phyloP scores from a whole-genome alignment of 2,329 filamentous ascomycete species.

The Iodosphaeria phyllophila region DNA sequence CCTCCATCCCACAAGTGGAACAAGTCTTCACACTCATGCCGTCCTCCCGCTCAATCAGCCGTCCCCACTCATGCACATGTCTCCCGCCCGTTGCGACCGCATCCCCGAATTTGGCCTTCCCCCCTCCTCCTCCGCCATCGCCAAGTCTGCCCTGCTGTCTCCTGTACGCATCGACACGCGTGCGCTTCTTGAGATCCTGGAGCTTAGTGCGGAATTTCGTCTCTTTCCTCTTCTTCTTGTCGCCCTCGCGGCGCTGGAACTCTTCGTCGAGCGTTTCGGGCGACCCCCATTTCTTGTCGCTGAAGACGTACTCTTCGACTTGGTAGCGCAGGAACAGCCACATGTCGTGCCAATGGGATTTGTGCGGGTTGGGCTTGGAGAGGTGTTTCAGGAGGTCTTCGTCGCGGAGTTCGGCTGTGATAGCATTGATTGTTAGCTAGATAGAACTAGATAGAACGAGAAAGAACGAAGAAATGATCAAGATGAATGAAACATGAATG shows the following conservation, averaged over 20 bases:
- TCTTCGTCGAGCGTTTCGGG: constrained; percentile 73
- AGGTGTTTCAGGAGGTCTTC: constrained; percentile 72
- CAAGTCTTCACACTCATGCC: constrained; percentile 72
- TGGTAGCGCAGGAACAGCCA: constrained; percentile 90
- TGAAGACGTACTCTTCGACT: constrained; percentile 84
- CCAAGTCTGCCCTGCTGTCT: constrained; percentile 40
- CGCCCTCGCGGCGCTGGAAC: constrained; percentile 58
- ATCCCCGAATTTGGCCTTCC: constrained; percentile 54
- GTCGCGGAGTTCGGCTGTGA: constrained; percentile 70
- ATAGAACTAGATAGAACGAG: too few species aligned
- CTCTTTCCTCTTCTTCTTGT: constrained; percentile 75
- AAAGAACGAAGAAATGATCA: too few species aligned
- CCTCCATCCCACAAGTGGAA: constrained; percentile 57
- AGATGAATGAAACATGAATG: too few species aligned
- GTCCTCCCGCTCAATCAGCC: constrained; percentile 46
- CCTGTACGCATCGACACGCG: constrained; percentile 75
- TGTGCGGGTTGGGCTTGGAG: constrained; percentile 82
- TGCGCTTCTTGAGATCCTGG: constrained; percentile 80
- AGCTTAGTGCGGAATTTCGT: constrained; percentile 83
- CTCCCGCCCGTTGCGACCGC: constrained; percentile 45
- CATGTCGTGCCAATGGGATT: constrained; percentile 95
- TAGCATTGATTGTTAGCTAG: constrained; percentile 1
- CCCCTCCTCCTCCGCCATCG: constrained; percentile 20
- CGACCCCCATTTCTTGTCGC: constrained; percentile 71
- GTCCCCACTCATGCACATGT: constrained; percentile 81